phyloP scores from a whole-genome alignment of 2,329 filamentous ascomycete species.

The Aspergillus jensenii region DNA sequence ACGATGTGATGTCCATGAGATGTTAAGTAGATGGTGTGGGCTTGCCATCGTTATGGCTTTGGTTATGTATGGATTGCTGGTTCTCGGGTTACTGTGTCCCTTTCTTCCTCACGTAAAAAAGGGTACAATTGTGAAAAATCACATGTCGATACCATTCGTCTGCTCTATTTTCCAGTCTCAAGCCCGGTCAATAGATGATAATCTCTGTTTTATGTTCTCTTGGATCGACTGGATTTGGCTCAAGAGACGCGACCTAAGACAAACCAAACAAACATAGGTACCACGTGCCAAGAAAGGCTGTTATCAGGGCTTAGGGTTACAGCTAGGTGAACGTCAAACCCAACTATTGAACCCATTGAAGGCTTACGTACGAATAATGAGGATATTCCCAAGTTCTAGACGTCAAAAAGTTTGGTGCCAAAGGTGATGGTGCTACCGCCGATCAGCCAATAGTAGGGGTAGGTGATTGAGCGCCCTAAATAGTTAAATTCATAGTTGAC shows the following conservation, averaged over 20 bases:
- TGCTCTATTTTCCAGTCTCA: neutral
- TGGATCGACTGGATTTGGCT: neutral
- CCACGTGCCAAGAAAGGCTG: constrained; percentile 2
- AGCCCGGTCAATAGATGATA: neutral
- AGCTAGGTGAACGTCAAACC: neutral
- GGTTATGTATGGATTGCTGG: neutral
- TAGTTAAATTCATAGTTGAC: neutral
- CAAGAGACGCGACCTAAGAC: constrained; percentile 7
- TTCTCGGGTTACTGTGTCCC: neutral
- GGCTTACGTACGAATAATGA: too few species aligned
- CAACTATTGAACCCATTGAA: too few species aligned
- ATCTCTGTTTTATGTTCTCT: neutral
- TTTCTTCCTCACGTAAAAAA: neutral
- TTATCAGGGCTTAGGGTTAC: constrained; percentile 12
- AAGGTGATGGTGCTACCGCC: too few species aligned
- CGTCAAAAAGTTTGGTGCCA: too few species aligned
- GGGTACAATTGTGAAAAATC: neutral
- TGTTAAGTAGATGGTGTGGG: constrained; percentile 48
- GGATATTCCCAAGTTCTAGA: too few species aligned
- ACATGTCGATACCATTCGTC: constrained; percentile 2
- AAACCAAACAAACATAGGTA: constrained; percentile 10
- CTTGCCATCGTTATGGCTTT: constrained; percentile 24
- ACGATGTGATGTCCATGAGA: constrained; percentile 56
- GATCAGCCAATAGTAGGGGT: too few species aligned
- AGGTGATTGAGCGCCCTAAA: neutral